Evolutionary conservation across 805 yeast genomes (phyloP), one percentile per base, ranked within the genome.

Genomic region (Saturnispora zaruensis): DNA sequence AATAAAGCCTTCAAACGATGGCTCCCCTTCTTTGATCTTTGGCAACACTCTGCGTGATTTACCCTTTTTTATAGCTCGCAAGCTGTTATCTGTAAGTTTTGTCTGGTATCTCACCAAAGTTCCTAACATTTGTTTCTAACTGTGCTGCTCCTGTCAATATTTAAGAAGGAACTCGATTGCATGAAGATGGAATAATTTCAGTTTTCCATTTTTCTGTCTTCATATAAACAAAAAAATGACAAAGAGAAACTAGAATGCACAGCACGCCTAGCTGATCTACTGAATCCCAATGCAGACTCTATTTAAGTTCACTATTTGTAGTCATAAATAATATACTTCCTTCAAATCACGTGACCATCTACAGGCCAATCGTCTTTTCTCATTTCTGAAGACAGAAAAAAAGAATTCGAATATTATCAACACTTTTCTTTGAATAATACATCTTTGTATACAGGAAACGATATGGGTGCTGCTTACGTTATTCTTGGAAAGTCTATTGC

Each of bases 401-500:
- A 25, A 23, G 6, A 40, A 7, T 30, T 18, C 34, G n/a, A 8
- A 13, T 8, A 11, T 30, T 28, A 21, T 45, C 21, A 43, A 43
- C 37, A 21, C 33, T 34, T 16, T 34, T 44, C 24, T 18, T 18
- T 4, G 13, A 18, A 18, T 18, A 21, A 16, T 36, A 16, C 11
- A 36, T 18, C 14, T 18, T 18, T 18, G 13, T 20, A 36, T 8
- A 18, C 7, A 36, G 21, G 33, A 21, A 21, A 40, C 16, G 43
- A 23, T 50, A 88, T 88, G 96, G 95, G 85, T 70, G 79, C 85
- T 63, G 85, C 88, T 65, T 90, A 90, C 77, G 74, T 74, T 54
- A 84, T 90, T 60, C 73, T 88, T 62, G 98, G 98, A 54, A 87
- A 77, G 73, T 70, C 86, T 56, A 81, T 89, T 62, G 88, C 81